These are phyloP conservation scores for Fistulifera pelliculosa DNA, from an alignment of 108 stramenopile genomes.

Conservation along the genomic window DNA sequence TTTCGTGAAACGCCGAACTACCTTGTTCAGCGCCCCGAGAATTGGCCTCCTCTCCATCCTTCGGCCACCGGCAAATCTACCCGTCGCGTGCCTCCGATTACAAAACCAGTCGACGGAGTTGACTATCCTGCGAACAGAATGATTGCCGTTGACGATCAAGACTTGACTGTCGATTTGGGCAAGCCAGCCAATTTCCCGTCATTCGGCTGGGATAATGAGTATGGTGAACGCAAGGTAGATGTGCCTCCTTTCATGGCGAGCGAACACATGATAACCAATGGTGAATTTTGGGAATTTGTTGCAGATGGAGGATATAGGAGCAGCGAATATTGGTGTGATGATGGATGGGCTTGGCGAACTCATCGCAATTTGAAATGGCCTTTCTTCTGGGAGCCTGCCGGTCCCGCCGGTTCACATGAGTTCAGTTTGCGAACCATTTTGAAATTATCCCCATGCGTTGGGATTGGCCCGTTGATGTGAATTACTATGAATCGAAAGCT, in stretches of 20 bases:
- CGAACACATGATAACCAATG: conserved; percentile 90
- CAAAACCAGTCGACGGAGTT: conserved; percentile 41
- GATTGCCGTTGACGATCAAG: conserved; percentile 40
- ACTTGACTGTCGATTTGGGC: conserved; percentile 56
- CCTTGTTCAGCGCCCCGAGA: conserved; percentile 63
- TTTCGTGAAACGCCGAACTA: conserved; percentile 85
- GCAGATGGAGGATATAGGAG: conserved; percentile 83
- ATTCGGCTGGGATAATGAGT: conserved; percentile 97
- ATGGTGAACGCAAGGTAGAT: conserved; percentile 66
- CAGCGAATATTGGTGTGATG: conserved; percentile 80
- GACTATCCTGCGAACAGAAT: conserved; percentile 64
- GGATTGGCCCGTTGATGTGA: conserved; percentile 93
- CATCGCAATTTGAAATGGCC: conserved; percentile 92
- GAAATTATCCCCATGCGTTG: conserved; percentile 81
- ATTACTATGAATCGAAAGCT: conserved; percentile 90
- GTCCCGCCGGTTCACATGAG: conserved; percentile 82
- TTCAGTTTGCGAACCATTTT: conserved; percentile 82
- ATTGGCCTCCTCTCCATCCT: conserved; percentile 76
- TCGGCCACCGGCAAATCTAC: conserved; percentile 22
- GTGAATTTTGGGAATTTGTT: conserved; percentile 90
- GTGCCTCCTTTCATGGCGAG: conserved; percentile 78
- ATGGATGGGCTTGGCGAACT: conserved; percentile 88
- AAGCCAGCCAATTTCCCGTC: conserved; percentile 84
- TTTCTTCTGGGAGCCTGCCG: conserved; percentile 79
- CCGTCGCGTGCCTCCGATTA: conserved; percentile 12